Evolutionary conservation across 257 asterid species (phyloP).

Genomic region (Fraxinus quadrangulata): DNA sequence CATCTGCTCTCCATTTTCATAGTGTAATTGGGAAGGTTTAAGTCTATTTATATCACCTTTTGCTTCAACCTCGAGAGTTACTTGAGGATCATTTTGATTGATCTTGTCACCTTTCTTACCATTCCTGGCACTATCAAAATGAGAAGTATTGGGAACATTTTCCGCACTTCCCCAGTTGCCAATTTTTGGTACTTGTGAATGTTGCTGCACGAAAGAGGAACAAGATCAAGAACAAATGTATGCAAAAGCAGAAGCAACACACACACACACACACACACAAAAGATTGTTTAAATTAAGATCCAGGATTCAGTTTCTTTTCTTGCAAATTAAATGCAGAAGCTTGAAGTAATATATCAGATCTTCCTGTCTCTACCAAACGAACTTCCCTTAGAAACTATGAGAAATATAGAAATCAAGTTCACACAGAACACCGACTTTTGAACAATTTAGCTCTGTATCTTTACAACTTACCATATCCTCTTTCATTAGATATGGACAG

Average conservation of each 20-base stretch:
- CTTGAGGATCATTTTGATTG: slow-evolving; percentile 50
- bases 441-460: neutral
- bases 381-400: neutral
- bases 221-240: slow-evolving; percentile 13
- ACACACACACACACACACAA: too few species aligned
- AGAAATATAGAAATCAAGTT: neutral
- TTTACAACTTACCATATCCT: neutral
- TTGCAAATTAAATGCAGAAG: neutral
- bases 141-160: slow-evolving; percentile 35
- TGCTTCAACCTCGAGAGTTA: slow-evolving; percentile 30
- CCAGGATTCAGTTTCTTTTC: too few species aligned
- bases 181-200: slow-evolving; percentile 45
- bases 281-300: too few species aligned
- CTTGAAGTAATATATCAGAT: neutral
- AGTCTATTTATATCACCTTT: slow-evolving; percentile 53
- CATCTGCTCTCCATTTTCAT: slow-evolving; percentile 37
- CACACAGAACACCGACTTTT: neutral
- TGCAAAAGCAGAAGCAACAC: too few species aligned
- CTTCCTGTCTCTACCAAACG: neutral
- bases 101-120: slow-evolving; percentile 45
- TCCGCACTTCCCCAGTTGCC: too few species aligned
- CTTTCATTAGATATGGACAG: neutral
- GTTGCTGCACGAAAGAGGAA: slow-evolving; percentile 42
- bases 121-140: slow-evolving; percentile 67
- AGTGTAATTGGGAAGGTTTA: slow-evolving; percentile 51